Evolutionary conservation across 805 yeast species (phyloP), one percentile per base, ranked within the genome.

Genomic region (Metschnikowia proteae): DNA sequence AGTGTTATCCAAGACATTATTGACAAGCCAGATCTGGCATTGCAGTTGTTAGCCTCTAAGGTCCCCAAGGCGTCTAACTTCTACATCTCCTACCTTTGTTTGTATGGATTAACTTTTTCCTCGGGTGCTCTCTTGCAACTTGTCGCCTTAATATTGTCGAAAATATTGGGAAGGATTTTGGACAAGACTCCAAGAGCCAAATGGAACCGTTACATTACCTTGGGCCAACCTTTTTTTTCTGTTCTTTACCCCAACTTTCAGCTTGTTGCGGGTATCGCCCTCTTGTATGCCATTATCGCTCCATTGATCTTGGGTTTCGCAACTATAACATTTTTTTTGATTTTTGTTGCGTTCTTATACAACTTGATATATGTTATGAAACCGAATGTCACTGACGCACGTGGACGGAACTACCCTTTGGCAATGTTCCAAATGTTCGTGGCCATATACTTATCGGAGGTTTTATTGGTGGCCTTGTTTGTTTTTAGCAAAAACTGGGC

Each of bases 41-140:
- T 89, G 86, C 66, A 75, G 7, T 68, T 91, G 51, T 75, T 92
- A 58, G 86, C 95, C 6, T 66, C 71, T 38, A 85, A 89, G 53
- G 74, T 92, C 56, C 99, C 99, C 49, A 86, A 84, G 58, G 86
- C 98, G 11, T 82, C 96, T 13, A 92, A 91, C 70, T 92, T 92
- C 67, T 92, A 88, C 75, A 85, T 92, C 56, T 74, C 86, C 25
- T 92, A 86, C 69, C 80, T 89, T 67, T 66, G 90, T 52, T 76
- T 92, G 57, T 88, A 84, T 68, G 97, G 97, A 48, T 73, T 92
- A 55, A 71, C 90, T 3, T 71, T 84, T 43, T 82, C 95, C 33
- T 82, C 91, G n/a, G 88, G 88, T 52, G 71, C 82, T 31, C 67
- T 94, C 45, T 76, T 88, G 50, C 97, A 89, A 68, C 66, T 88